Evolutionary conservation across 1,139 yeast species (phyloP).

Genomic region (Ogataea hybrid): DNA sequence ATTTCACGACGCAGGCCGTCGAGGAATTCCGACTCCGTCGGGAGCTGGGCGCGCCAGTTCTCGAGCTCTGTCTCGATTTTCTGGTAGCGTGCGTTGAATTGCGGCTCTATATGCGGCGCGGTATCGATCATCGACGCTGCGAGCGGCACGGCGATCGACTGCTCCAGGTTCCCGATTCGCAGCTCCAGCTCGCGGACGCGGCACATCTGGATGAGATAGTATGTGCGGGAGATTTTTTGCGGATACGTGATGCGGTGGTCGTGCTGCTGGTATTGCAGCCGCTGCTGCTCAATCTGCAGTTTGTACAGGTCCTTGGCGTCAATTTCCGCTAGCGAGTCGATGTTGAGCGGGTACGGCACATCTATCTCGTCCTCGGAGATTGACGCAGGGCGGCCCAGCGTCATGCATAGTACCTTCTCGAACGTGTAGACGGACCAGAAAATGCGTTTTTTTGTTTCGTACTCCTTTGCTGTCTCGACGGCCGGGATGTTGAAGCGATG

Average conservation of each 20-base stretch:
- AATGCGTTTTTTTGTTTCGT: conserved; percentile 29
- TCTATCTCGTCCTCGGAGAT: conserved; percentile 46
- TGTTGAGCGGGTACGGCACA: conserved; percentile 37
- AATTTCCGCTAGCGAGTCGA: conserved; percentile 7
- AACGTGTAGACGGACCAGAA: conserved; percentile 50
- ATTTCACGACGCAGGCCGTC: conserved; percentile 11
- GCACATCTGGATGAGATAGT: no score
- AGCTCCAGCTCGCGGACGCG: no score
- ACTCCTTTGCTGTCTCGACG: conserved; percentile 8
- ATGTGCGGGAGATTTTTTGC: no score
- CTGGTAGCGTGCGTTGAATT: no score
- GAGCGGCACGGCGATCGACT: no score
- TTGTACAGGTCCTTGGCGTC: conserved; percentile 9
- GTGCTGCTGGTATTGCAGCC: no score
- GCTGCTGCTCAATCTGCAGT: no score
- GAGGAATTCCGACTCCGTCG: conserved; percentile 10
- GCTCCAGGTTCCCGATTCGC: no score
- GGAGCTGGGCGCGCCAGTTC: conserved; percentile 10
- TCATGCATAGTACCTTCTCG: conserved; percentile 41
- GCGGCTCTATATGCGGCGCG: no score
- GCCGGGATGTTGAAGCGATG: conserved; percentile 13
- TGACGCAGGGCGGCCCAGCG: conserved; percentile 42
- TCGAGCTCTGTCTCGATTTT: no score
- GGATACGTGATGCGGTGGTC: no score
- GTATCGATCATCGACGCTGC: no score